phyloP scores from a whole-genome alignment of 805 yeast genomes.

The Yarrowia sp. region DNA sequence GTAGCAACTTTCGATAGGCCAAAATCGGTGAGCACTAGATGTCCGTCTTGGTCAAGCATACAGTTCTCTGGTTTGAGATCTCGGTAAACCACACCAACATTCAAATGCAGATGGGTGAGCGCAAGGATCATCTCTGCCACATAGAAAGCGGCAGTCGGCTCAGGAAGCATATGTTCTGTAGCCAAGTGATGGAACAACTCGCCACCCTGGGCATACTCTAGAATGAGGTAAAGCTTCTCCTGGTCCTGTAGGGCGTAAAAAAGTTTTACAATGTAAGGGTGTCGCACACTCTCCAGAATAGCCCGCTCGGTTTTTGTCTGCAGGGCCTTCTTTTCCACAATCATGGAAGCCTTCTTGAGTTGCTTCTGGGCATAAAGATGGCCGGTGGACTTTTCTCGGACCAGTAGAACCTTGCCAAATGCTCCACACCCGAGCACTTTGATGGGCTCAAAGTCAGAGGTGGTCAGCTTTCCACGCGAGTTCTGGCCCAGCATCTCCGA shows the following conservation, averaged over 20 bases:
- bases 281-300: slow-evolving; percentile 67
- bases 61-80: slow-evolving; percentile 92
- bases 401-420: slow-evolving; percentile 81
- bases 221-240: slow-evolving; percentile 66
- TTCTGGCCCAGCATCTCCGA: background rate
- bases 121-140: slow-evolving; percentile 81
- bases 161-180: slow-evolving; percentile 48
- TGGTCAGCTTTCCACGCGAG: slow-evolving; percentile 34
- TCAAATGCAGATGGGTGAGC: slow-evolving; percentile 63
- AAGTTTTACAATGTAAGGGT: slow-evolving; percentile 77
- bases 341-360: slow-evolving; percentile 73
- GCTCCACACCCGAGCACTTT: slow-evolving; percentile 85
- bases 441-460: slow-evolving; percentile 64
- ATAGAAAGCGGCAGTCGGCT: slow-evolving; percentile 70
- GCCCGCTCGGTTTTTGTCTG: slow-evolving; percentile 78
- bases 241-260: slow-evolving; percentile 82
- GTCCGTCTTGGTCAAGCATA: slow-evolving; percentile 71
- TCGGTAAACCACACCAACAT: slow-evolving; percentile 78
- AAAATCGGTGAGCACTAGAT: slow-evolving; percentile 79
- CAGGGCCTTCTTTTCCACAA: slow-evolving; percentile 58
- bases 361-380: slow-evolving; percentile 83
- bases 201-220: slow-evolving; percentile 88
- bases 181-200: slow-evolving; percentile 70
- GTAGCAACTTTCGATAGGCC: slow-evolving; percentile 59
- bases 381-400: slow-evolving; percentile 60